Evolutionary conservation across 805 yeast species (phyloP).

Genomic region (Lachancea sp.): DNA sequence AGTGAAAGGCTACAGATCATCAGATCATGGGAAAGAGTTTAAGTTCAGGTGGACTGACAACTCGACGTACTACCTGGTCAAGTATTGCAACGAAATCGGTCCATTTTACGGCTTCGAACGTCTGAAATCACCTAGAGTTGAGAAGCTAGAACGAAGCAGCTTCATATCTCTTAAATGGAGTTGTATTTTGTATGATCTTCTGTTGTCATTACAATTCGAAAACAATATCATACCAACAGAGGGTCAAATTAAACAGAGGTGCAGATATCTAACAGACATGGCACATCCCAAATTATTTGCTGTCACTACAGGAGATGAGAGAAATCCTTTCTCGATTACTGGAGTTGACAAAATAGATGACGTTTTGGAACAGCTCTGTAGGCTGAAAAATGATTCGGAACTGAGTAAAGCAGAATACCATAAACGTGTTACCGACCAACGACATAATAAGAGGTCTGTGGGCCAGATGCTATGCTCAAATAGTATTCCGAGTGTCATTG

Average conservation of each 20-base stretch:
- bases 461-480: neutral
- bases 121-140: neutral
- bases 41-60: constrained; percentile 1
- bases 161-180: constrained; percentile 4
- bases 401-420: neutral
- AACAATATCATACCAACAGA: constrained; percentile 1
- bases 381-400: constrained; percentile 2
- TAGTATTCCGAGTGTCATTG: neutral
- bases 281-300: neutral
- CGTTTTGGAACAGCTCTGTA: neutral
- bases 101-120: constrained; percentile 2
- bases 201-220: constrained; percentile 1
- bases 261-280: neutral
- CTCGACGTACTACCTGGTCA: neutral
- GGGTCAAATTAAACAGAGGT: constrained; percentile 1
- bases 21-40: constrained; percentile 1
- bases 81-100: constrained; percentile 1
- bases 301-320: constrained; percentile 1
- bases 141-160: constrained; percentile 1
- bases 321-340: neutral
- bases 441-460: neutral
- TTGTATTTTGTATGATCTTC: constrained; percentile 1
- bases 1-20: neutral
- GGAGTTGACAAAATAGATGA: constrained; percentile 1
- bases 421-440: constrained; percentile 1